Conservation (phyloP, 352 stramenopile genomes). For the Pythium sp. region DNA sequence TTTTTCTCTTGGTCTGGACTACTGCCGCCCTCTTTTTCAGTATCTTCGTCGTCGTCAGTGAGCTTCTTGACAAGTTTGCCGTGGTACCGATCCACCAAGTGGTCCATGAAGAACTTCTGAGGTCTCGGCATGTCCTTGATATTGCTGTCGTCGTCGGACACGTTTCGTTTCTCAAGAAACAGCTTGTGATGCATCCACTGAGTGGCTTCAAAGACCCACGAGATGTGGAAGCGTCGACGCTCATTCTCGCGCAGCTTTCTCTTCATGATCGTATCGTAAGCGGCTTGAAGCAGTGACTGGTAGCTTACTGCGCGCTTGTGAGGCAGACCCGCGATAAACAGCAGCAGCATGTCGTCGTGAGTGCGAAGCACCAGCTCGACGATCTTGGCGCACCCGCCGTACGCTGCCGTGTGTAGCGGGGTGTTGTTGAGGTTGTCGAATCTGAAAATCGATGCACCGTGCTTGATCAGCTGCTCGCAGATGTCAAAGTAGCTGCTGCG, state of each 20-base stretch:
- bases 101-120: conserved; percentile 42
- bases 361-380: conserved; percentile 38
- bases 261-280: conserved; percentile 49
- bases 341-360: conserved; percentile 45
- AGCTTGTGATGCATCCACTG: conserved; percentile 39
- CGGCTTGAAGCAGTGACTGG: conserved; percentile 29
- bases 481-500: conserved; percentile 48
- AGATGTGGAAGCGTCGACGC: conserved; percentile 56
- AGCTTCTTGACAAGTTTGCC: conserved; percentile 25
- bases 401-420: conserved; percentile 62
- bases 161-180: conserved; percentile 14
- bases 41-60: conserved; percentile 25
- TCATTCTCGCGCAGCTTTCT: conserved; percentile 64
- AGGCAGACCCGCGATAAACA: conserved; percentile 44
- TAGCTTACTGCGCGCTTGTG: conserved; percentile 30
- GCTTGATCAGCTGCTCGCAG: conserved; percentile 37
- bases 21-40: conserved; percentile 23
- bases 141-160: background rate
- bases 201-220: conserved; percentile 58
- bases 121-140: conserved; percentile 20
- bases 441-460: conserved; percentile 42
- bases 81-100: conserved; percentile 45
- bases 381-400: conserved; percentile 41
- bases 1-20: conserved; percentile 26
- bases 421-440: conserved; percentile 69